These are phyloP conservation scores for Trichoderma sp. DNA, from an alignment of 2,329 filamentous ascomycete species.

Conservation along the genomic window DNA sequence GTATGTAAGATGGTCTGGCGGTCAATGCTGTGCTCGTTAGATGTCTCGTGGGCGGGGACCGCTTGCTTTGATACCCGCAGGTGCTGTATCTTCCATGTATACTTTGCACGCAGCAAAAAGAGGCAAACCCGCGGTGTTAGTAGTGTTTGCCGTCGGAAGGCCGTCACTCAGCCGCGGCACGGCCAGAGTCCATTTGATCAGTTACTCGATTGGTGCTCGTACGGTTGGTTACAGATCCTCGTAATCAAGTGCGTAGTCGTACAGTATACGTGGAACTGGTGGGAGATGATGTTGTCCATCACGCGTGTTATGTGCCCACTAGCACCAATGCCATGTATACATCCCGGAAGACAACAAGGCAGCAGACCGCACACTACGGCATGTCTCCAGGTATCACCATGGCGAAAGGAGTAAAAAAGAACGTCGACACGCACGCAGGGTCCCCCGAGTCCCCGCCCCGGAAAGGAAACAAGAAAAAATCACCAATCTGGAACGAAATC, in stretches of 20 bases:
- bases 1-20: slow-evolving; percentile 9
- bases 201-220: background rate
- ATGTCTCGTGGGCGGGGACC: background rate
- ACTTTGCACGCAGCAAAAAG: background rate
- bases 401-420: background rate
- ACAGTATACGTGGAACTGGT: background rate
- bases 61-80: too few species aligned
- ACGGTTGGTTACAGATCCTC: background rate
- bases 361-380: background rate
- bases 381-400: background rate
- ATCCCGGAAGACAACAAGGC: background rate
- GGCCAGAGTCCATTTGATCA: background rate
- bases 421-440: background rate
- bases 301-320: background rate
- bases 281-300: background rate
- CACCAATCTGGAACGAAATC: background rate
- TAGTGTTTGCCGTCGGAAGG: background rate
- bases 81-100: background rate
- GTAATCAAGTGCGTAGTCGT: background rate
- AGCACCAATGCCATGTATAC: background rate
- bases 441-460: background rate
- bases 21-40: background rate
- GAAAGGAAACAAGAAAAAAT: background rate
- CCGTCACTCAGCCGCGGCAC: background rate
- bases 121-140: background rate